Evolutionary conservation across 345 rosid species (phyloP).

Genomic region (Brassica carinata): DNA sequence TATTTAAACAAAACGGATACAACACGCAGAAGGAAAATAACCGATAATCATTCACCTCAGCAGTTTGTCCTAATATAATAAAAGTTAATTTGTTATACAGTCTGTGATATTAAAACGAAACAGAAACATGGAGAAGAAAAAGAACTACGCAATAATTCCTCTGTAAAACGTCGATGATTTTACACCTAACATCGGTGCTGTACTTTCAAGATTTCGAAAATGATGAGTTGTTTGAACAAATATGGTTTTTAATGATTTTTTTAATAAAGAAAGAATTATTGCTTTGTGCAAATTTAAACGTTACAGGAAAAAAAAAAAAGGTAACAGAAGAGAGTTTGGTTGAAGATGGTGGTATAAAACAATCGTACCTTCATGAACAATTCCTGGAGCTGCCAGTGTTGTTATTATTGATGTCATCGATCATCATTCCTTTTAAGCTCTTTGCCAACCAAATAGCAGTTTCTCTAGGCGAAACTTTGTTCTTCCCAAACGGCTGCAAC

Average conservation of each 20-base stretch:
- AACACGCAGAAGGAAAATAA: no score
- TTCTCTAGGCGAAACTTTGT: conserved; percentile 95
- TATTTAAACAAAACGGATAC: no score
- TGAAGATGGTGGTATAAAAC: conserved; percentile 8
- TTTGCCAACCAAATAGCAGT: conserved; percentile 98
- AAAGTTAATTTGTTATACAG: background rate
- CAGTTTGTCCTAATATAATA: background rate
- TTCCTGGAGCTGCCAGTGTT: conserved; percentile 35
- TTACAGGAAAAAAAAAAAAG: background rate
- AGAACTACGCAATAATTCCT: conserved; percentile 7
- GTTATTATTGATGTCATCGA: conserved; percentile 55
- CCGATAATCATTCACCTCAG: no score
- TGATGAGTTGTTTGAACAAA: background rate
- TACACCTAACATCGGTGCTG: conserved; percentile 8
- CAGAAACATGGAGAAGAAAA: background rate
- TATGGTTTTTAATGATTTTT: background rate
- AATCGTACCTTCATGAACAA: conserved; percentile 24
- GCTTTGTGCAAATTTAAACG: conserved; percentile 20
- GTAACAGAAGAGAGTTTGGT: conserved; percentile 17
- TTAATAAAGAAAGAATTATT: conserved; percentile 21
- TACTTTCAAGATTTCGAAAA: conserved; percentile 23
- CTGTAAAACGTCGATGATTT: conserved; percentile 3
- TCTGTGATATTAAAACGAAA: background rate
- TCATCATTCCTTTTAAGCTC: conserved; percentile 96
- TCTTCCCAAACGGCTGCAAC: conserved; percentile 93